Percentiles rank a stretch among this genome's conserved stretches.
phyloP scores from a whole-genome alignment of 352 stramenopile genomes.

The Pythium brassicae region DNA sequence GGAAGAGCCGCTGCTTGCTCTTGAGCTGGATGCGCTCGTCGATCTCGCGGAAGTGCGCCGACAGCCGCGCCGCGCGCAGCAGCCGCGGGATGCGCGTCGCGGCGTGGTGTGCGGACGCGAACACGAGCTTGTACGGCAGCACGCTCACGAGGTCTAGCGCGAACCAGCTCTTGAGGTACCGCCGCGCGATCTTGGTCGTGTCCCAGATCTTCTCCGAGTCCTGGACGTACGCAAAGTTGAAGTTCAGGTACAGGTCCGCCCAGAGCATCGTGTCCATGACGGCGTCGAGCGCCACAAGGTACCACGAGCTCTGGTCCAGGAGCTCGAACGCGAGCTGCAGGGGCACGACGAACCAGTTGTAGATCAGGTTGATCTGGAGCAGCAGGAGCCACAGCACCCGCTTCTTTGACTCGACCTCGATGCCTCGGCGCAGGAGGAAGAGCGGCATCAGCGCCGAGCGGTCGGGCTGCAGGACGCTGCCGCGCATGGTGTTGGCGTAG shows the following conservation, averaged over 20 bases:
- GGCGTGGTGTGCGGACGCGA: slow-evolving; percentile 10
- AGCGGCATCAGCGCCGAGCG: slow-evolving; percentile 17
- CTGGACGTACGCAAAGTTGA: slow-evolving; percentile 48
- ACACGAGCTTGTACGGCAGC: slow-evolving; percentile 38
- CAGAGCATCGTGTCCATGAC: slow-evolving; percentile 39
- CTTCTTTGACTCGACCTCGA: slow-evolving; percentile 33
- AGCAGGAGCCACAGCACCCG: slow-evolving; percentile 48
- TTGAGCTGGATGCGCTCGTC: slow-evolving; percentile 40
- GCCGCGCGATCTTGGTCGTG: slow-evolving; percentile 22
- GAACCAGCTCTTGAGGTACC: slow-evolving; percentile 32
- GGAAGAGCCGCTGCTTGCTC: slow-evolving; percentile 41
- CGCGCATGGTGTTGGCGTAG: slow-evolving; percentile 10
- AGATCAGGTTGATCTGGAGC: slow-evolving; percentile 40
- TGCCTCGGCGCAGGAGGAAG: slow-evolving; percentile 28
- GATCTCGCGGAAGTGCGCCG: slow-evolving; percentile 36
- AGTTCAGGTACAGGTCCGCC: slow-evolving; percentile 47
- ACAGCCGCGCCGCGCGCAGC: slow-evolving; percentile 29
- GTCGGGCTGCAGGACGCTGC: neutral
- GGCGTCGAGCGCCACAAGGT: slow-evolving; percentile 25
- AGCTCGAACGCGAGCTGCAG: slow-evolving; percentile 34
- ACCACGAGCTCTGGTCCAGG: slow-evolving; percentile 24
- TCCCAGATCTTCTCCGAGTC: slow-evolving; percentile 60
- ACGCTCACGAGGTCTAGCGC: slow-evolving; percentile 37
- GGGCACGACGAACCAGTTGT: slow-evolving; percentile 55
- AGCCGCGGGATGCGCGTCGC: slow-evolving; percentile 30